A percentile compares a stretch with the other conserved stretches of the same genome.
phyloP scores from a whole-genome alignment of 1,284 basidiomycete genomes.

The Cutaneotrichosporon sp. region DNA sequence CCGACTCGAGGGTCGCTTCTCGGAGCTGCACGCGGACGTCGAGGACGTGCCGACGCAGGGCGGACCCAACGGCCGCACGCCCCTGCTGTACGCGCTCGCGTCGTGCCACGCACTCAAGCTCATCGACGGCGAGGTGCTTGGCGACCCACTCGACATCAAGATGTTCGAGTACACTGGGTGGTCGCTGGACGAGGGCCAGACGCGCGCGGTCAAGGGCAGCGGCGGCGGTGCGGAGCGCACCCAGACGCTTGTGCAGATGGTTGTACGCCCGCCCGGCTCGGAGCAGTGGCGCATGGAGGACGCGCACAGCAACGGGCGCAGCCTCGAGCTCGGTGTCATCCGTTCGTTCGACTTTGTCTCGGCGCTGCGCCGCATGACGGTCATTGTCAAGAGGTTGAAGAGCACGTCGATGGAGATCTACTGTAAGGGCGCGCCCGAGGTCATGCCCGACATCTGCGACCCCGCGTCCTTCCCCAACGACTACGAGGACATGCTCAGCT shows the following conservation, averaged over 20 bases:
- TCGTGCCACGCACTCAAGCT: constrained; percentile 96
- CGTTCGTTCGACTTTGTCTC: constrained; percentile 97
- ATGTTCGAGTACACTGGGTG: constrained; percentile 98
- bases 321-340: constrained; percentile 94
- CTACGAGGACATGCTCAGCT: constrained; percentile 94
- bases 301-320: constrained; percentile 69
- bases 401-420: constrained; percentile 96
- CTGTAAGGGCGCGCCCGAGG: constrained; percentile 97
- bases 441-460: constrained; percentile 94
- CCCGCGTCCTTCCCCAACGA: constrained; percentile 87
- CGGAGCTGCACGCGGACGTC: constrained; percentile 84
- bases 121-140: constrained; percentile 84
- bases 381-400: constrained; percentile 93
- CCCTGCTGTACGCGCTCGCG: constrained; percentile 86
- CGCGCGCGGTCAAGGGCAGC: constrained; percentile 61
- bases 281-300: constrained; percentile 88
- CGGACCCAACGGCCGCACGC: constrained; percentile 67
- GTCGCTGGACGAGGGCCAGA: constrained; percentile 89
- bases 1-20: constrained; percentile 71
- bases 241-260: constrained; percentile 90
- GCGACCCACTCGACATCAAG: constrained; percentile 94
- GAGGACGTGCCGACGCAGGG: constrained; percentile 75
- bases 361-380: constrained; percentile 90
- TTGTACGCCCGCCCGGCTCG: constrained; percentile 92
- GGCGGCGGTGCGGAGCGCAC: constrained; percentile 63